Percentiles rank a stretch among this genome's conserved stretches.
phyloP scores from a whole-genome alignment of 257 asterid genomes.

The Petrea volubilis region DNA sequence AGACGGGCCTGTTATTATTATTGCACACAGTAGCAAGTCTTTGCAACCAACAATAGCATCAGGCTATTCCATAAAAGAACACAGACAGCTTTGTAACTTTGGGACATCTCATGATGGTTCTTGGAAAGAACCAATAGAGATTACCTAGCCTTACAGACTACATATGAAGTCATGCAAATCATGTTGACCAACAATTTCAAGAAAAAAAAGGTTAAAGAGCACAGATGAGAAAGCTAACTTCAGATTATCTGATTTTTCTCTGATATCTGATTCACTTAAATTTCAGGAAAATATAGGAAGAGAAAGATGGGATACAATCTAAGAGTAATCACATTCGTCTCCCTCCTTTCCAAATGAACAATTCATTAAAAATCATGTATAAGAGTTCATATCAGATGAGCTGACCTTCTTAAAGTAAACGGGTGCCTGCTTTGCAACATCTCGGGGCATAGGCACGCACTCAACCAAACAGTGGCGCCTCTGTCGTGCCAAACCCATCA shows the following conservation, averaged over 20 bases:
- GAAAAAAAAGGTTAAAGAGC: background rate
- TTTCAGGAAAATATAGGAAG: background rate
- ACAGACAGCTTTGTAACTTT: background rate
- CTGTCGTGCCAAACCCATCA: conserved; percentile 75
- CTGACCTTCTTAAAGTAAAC: conserved; percentile 91
- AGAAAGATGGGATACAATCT: background rate
- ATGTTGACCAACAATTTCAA: background rate
- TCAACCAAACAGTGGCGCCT: conserved; percentile 90
- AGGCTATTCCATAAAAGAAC: background rate
- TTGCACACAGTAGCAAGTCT: background rate
- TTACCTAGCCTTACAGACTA: background rate
- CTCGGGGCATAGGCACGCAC: conserved; percentile 83
- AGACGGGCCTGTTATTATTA: background rate
- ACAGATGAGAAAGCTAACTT: background rate
- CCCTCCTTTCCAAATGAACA: background rate
- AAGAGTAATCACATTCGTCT: too few relatives aligned
- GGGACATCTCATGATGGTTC: background rate
- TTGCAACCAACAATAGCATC: background rate
- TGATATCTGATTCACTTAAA: background rate
- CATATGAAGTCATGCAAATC: background rate
- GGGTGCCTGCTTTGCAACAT: conserved; percentile 87
- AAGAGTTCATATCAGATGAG: conserved; percentile 4
- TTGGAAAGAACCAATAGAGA: background rate
- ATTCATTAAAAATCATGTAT: background rate
- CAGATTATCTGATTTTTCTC: background rate